A percentile compares a stretch with the other conserved stretches of the same genome.
These are phyloP conservation scores for Coniochaeta sp. DNA, from an alignment of 2,329 filamentous ascomycete species.

Conservation along the genomic window DNA sequence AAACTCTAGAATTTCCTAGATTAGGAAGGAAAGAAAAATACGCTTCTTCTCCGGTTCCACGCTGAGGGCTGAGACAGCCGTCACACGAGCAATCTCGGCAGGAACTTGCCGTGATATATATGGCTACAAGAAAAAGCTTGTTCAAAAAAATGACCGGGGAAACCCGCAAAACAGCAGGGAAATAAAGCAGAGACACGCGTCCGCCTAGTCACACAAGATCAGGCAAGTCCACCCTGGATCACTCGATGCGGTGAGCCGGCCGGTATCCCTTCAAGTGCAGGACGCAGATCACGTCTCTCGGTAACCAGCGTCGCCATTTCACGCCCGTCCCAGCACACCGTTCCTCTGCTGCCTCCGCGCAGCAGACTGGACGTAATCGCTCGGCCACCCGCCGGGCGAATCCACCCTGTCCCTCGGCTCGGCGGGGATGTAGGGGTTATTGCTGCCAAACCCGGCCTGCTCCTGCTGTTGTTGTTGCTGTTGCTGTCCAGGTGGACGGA, in stretches of 20 bases:
- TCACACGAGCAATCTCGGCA: background rate
- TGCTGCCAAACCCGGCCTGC: background rate
- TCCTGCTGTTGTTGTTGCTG: background rate
- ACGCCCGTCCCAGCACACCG: background rate
- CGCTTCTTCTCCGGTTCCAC: background rate
- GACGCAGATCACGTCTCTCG: too few species aligned
- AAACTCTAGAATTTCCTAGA: background rate
- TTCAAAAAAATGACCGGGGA: background rate
- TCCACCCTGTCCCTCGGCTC: background rate
- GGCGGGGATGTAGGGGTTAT: background rate
- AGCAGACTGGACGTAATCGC: background rate
- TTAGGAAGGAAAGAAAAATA: background rate
- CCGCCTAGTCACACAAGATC: background rate
- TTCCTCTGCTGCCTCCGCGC: constrained; percentile 1
- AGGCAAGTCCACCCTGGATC: background rate
- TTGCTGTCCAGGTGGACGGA: constrained; percentile 11
- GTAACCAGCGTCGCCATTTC: background rate
- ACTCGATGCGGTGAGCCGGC: background rate
- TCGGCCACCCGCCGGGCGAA: background rate
- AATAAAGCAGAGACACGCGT: constrained; percentile 1
- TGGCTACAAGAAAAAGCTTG: background rate
- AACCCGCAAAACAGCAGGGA: background rate
- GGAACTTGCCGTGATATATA: background rate
- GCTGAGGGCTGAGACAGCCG: background rate
- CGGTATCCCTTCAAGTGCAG: too few species aligned